These are phyloP conservation scores for Gossypium gossypioides DNA, from an alignment of 441 rosid genomes.

Conservation along the genomic window DNA sequence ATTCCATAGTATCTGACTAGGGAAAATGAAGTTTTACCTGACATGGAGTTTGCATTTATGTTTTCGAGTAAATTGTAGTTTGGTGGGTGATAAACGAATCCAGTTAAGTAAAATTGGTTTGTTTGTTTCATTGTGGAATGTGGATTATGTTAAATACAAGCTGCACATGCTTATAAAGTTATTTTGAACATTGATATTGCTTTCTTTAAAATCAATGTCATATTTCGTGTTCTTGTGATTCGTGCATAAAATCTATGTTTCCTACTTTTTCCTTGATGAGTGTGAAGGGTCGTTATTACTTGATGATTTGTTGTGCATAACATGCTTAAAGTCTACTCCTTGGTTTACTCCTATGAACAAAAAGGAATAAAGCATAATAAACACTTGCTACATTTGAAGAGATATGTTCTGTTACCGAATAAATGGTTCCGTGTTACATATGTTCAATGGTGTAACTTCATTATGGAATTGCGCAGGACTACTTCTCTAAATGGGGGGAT, in stretches of 20 bases:
- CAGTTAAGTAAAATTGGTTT: not conserved
- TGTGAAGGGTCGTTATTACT: not conserved
- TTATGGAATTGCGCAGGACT: constrained; percentile 45
- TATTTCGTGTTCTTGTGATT: not conserved
- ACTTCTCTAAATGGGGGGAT: constrained; percentile 92
- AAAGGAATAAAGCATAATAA: too few relatives aligned
- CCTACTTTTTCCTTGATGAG: not conserved
- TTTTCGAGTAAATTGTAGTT: not conserved
- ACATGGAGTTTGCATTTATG: not conserved
- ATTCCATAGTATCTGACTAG: not conserved
- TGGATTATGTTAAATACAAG: not conserved
- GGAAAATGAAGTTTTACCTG: not conserved
- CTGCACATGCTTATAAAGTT: not conserved
- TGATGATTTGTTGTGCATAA: not conserved
- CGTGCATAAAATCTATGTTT: not conserved
- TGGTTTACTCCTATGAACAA: not conserved
- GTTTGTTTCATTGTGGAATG: not conserved
- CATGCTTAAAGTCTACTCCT: not conserved
- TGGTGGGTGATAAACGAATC: not conserved
- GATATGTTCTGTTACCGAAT: not conserved
- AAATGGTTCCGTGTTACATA: not conserved
- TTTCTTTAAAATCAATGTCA: not conserved
- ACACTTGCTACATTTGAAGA: not conserved
- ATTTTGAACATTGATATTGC: not conserved
- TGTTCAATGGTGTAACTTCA: not conserved